Base-by-base conservation (phyloP, 73 alveolate species). In the Breviolum minutum region DNA sequence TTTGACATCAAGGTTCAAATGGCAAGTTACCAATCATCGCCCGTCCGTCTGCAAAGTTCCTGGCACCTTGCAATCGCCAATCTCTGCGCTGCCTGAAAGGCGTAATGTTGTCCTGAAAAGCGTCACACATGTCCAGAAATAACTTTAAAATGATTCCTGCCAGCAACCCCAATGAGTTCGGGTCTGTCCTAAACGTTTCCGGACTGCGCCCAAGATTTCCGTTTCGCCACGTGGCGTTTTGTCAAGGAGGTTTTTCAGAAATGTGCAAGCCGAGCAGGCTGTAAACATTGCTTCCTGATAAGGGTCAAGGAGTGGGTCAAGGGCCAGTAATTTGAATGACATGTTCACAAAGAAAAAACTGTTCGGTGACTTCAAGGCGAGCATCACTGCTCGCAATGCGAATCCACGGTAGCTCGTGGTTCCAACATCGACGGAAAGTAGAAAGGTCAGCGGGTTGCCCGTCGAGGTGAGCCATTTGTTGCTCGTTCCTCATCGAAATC, bases 1-100 rank as follows among this genome's bases (percentile, higher is more conserved):
- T n/a, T n/a, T n/a, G n/a, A n/a, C n/a, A n/a, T n/a, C n/a, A n/a
- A n/a, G n/a, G n/a, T n/a, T n/a, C n/a, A n/a, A n/a, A n/a, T n/a
- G n/a, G n/a, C n/a, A n/a, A n/a, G n/a, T n/a, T n/a, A 64, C 73
- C 73, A 64, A 64, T 64, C 73, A 64, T 64, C 73, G 10, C 73
- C 73, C 10, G 73, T 64, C 73, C 73, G 10, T 16, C 73, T 64
- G 73, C 73, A 64, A 10, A 64, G 10, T 64, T 64, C 73, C 73
- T 64, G 73, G 73, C 73, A 71, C 22, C 82, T 71, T 10, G 82
- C 82, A 71, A 71, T 71, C 48, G 82, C 82, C 82, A 71, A 22
- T 22, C 82, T 9, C 30, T 71, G 82, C 48, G 82, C 82, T 19
- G 48, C 82, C 32, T 71, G 82, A 32, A 71, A 71, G 30, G 48